Base-by-base conservation (phyloP, 2,329 filamentous ascomycete species). In the Alternaria angustiovoidea region DNA sequence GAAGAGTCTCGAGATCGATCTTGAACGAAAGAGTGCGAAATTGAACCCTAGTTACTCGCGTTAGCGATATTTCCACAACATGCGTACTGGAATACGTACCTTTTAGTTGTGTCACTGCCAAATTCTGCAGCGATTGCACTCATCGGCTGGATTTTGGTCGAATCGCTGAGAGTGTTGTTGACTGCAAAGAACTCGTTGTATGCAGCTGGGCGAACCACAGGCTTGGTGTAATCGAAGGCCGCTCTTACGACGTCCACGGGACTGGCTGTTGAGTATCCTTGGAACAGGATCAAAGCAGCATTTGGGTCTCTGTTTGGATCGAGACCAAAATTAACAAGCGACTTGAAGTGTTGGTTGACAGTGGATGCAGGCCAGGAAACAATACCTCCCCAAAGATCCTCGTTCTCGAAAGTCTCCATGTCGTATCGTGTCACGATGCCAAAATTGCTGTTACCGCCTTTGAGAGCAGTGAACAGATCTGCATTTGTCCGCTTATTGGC, bases 391-490 rank as follows among this genome's bases (percentile, higher is more conserved):
- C 70, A 74, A 14, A 75, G 42, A 12, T 67, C 34, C n/a, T 63
- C 64, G 11, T 68, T 63, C 26, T 69, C 55, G 52, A 69, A 72
- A 1, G 67, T 61, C 48, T 57, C 73, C 46, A 57, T 42, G 18
- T 64, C 57, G 34, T 69, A 57, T 18, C 56, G 36, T 6, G 65
- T 71, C 11, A 71, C 65, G 14, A 73, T 66, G 26, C 69, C 80
- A 42, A 70, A 74, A 36, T 71, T 72, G 24, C 62, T 62, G 1
- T 64, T 63, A 22, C 70, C 72, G 16, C 77, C 77, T 49, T 74
- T 73, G 7, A 79, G 62, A 1, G 71, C 76, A 44, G 61, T 68
- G 57, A 74, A 79, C 7, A 80, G 75, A 43, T 82, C 80, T 0
- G 80, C 79, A 7, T 64, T 68, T 52, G 68, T 62, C 56, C 63